Base-by-base conservation (phyloP, 305 asterid genomes). In the Salvia sclarea region DNA sequence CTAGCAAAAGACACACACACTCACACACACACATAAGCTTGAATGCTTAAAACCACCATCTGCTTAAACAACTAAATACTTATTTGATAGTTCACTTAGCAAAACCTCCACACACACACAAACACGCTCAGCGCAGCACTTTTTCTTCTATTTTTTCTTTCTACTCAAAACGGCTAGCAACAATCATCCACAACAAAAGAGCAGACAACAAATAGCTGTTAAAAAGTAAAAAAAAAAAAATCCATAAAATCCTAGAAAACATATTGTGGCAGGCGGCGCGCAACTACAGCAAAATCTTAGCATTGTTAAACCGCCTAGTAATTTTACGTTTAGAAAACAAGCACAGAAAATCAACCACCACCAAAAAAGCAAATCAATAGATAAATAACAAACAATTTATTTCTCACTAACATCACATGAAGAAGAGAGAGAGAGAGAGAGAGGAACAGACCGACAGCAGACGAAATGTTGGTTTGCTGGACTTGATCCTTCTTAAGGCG, bases 391-490 rank as follows among this genome's bases (percentile, higher is more conserved):
- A 40, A 13, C 31, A 17, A 10, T 37, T 14, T 7, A 54, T n/a
- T 20, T 33, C 52, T 31, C 35, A n/a, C 8, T 50, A 72, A 58
- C 77, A 69, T 62, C 43, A 59, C 44, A 64, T 12, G n/a, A 0
- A 69, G 56, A 45, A 10, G 35, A 13, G 24, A n/a, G n/a, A 24
- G 25, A 66, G 30, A 17, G 44, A 35, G 55, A 24, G 67, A 31
- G 61, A 55, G 58, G 67, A 56, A 85, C 87, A 14, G 60, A 89
- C 99, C 99, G 8, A 94, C 96, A 13, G 90, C 89, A 74, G 89
- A 78, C 69, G 85, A 53, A 71, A 94, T 84, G 73, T 89, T 50
- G 37, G 91, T 91, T 17, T 76, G 85, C 68, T 66, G 77, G 17
- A 94, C 71, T 75, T 86, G 93, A 8, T 81, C 75, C 47, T 80